Conservation (phyloP, 164 flowering plant genomes). For the Sedum album region DNA sequence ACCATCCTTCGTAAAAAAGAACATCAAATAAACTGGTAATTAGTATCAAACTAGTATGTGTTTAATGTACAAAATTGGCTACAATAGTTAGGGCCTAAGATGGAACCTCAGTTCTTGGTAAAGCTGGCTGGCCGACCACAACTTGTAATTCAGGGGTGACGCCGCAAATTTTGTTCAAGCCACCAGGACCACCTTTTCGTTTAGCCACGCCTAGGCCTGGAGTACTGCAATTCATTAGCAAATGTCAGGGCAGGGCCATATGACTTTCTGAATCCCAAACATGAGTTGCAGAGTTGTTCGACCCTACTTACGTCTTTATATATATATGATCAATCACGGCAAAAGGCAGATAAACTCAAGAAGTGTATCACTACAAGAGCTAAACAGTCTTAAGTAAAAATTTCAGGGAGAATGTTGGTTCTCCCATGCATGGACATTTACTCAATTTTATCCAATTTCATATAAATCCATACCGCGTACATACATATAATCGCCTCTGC, state of each 20-base stretch:
- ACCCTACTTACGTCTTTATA: background rate
- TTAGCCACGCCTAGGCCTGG: constrained; percentile 47
- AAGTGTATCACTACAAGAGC: background rate
- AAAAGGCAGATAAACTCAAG: too few species aligned
- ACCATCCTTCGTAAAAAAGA: background rate
- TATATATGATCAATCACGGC: background rate
- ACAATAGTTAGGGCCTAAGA: background rate
- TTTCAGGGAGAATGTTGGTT: background rate
- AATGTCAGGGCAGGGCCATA: background rate
- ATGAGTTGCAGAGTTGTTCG: background rate
- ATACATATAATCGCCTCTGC: too few species aligned
- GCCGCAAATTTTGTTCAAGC: constrained; percentile 84
- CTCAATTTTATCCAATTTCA: too few species aligned
- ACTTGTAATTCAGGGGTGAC: constrained; percentile 87
- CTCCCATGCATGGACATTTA: background rate
- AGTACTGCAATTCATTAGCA: constrained; percentile 33
- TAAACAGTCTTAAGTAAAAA: background rate
- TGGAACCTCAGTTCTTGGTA: constrained; percentile 86
- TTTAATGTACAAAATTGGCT: background rate
- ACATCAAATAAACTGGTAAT: background rate
- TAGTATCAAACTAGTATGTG: too few species aligned
- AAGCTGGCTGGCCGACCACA: constrained; percentile 73
- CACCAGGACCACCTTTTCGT: constrained; percentile 94
- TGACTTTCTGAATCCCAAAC: background rate
- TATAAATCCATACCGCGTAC: too few species aligned